Conservation (phyloP, 148 eudicot genomes). For the Rhododendron simsii region DNA sequence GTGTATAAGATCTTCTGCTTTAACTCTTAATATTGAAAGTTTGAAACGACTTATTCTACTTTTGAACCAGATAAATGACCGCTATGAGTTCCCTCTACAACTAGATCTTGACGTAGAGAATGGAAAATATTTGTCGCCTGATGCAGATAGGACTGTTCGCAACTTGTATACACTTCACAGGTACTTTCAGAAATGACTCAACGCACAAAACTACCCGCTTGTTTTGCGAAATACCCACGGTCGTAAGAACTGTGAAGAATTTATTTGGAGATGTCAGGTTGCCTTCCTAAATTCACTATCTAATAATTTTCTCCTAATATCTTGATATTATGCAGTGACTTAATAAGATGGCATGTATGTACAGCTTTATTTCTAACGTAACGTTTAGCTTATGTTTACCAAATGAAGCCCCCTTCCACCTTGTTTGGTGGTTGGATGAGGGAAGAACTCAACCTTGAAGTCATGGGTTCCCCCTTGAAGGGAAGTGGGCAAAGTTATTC, state of each 20-base stretch:
- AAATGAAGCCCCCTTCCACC: neutral
- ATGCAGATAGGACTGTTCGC: slow-evolving; percentile 79
- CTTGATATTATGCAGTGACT: neutral
- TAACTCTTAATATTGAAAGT: neutral
- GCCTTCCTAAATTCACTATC: neutral
- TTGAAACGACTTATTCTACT: neutral
- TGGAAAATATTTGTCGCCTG: slow-evolving; percentile 76
- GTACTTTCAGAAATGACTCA: slow-evolving; percentile 18
- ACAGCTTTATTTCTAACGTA: neutral
- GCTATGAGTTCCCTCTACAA: slow-evolving; percentile 80
- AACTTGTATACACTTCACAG: slow-evolving; percentile 83
- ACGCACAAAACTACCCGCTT: neutral
- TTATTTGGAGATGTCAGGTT: neutral
- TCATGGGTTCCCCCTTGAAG: neutral
- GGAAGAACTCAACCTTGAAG: neutral
- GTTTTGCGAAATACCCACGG: neutral
- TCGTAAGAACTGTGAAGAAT: neutral
- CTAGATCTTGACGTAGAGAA: slow-evolving; percentile 77
- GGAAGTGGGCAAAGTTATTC: neutral
- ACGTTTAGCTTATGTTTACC: neutral
- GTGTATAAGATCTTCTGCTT: neutral
- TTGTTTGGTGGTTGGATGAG: neutral
- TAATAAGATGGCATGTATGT: neutral
- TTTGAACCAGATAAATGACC: slow-evolving; percentile 64
- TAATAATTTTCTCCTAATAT: neutral